These are phyloP conservation scores for Dysphania ambrosioides DNA, from an alignment of 148 eudicot species.

Conservation along the genomic window DNA sequence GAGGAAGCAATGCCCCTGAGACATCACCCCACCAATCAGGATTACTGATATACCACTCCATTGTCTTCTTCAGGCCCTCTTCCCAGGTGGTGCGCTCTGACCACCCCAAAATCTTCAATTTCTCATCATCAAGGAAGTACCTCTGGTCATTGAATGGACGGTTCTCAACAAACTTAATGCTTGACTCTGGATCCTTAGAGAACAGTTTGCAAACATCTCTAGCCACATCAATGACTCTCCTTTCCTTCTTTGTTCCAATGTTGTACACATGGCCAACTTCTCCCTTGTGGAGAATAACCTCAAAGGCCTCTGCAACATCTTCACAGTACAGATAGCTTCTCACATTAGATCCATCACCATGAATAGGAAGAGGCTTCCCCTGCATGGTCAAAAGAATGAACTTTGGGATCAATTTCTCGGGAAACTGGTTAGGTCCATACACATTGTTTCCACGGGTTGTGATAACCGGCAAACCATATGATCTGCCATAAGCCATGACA, in stretches of 20 bases:
- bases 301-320: constrained; percentile 92
- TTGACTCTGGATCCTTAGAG: constrained; percentile 39
- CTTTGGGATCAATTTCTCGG: constrained; percentile 77
- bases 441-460: constrained; percentile 82
- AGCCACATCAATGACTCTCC: constrained; percentile 73
- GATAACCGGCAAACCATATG: constrained; percentile 74
- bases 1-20: constrained; percentile 72
- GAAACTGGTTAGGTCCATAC: constrained; percentile 83
- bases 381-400: constrained; percentile 76
- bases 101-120: constrained; percentile 70
- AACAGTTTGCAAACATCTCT: constrained; percentile 59
- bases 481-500: constrained; percentile 80
- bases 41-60: constrained; percentile 63
- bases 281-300: constrained; percentile 68
- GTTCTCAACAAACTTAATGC: constrained; percentile 67
- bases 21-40: constrained; percentile 87
- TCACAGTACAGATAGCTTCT: constrained; percentile 81
- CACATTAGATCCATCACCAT: constrained; percentile 79
- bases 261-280: constrained; percentile 82
- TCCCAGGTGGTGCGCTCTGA: constrained; percentile 62
- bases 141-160: constrained; percentile 78
- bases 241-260: constrained; percentile 67
- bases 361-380: constrained; percentile 64
- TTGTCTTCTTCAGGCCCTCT: constrained; percentile 61
- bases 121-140: constrained; percentile 67